A percentile compares a stretch with the other conserved stretches of the same genome.
These are phyloP conservation scores for Uronychia setigera DNA, from an alignment of 73 alveolate genomes.

Conservation along the genomic window DNA sequence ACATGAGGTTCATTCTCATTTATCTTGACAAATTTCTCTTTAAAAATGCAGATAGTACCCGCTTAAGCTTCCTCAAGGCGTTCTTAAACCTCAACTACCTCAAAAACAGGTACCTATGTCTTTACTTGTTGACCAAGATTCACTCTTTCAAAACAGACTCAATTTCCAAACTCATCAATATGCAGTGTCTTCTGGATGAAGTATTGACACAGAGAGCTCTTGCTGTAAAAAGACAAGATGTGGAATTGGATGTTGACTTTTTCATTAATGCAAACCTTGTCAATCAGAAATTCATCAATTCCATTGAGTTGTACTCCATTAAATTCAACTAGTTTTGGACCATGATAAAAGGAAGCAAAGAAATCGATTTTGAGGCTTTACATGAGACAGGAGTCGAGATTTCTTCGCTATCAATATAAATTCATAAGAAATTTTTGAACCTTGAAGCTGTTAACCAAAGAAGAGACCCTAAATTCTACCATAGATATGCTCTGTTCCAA, in stretches of 20 bases:
- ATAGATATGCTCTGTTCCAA: neutral
- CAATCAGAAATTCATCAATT: neutral
- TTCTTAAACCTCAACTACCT: neutral
- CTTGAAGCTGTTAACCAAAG: neutral
- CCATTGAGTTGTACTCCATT: neutral
- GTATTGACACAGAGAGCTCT: neutral
- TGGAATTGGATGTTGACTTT: neutral
- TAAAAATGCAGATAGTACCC: neutral
- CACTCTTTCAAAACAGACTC: neutral
- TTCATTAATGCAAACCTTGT: neutral
- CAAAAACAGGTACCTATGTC: neutral
- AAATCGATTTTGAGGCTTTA: neutral
- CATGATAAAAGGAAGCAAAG: neutral
- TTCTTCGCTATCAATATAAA: neutral
- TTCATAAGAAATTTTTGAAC: neutral
- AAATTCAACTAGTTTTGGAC: neutral
- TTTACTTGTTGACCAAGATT: neutral
- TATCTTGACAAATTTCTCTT: neutral
- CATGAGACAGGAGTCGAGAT: neutral
- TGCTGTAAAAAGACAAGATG: neutral
- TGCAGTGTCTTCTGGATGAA: neutral
- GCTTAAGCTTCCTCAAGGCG: slow-evolving; percentile 1
- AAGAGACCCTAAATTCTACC: neutral
- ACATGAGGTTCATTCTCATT: neutral
- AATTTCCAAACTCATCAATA: no score